Conservation (phyloP, 2,329 filamentous ascomycete genomes). For the Xylariales sp. region DNA sequence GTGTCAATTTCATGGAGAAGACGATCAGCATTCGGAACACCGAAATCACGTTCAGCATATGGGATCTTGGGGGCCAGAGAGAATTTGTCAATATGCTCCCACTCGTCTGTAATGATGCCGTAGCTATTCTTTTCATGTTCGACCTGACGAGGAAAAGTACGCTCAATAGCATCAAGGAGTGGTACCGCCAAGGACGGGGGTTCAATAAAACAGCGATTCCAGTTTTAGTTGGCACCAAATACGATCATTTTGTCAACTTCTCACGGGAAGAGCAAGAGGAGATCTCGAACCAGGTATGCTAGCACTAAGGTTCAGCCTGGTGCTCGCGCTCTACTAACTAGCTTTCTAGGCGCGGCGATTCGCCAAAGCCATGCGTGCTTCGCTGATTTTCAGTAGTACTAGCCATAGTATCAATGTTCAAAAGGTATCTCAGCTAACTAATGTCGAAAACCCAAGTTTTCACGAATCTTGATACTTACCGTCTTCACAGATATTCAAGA, state of each 20-base stretch:
- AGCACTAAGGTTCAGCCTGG: not conserved
- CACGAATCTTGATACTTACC: constrained; percentile 21
- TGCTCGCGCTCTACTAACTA: constrained; percentile 38
- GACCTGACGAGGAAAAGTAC: constrained; percentile 98
- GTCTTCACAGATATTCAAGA: constrained; percentile 90
- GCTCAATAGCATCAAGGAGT: constrained; percentile 99
- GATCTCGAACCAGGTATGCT: constrained; percentile 88
- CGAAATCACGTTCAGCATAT: constrained; percentile 99
- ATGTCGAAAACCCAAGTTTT: not conserved
- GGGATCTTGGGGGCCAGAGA: constrained; percentile 96
- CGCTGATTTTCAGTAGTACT: constrained; percentile 97
- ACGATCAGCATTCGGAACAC: constrained; percentile 99
- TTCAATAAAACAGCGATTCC: constrained; percentile 99
- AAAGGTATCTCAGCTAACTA: constrained; percentile 71
- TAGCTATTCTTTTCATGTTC: constrained; percentile 99
- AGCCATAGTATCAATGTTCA: constrained; percentile 99
- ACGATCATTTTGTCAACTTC: constrained; percentile 99
- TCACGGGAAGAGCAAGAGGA: constrained; percentile 97
- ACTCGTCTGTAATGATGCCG: constrained; percentile 98
- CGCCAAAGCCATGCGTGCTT: constrained; percentile 97
- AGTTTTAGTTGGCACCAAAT: constrained; percentile 96
- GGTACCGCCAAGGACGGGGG: constrained; percentile 96
- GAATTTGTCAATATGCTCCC: constrained; percentile 99
- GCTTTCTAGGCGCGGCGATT: constrained; percentile 86
- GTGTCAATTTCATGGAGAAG: constrained; percentile 99